phyloP scores from a whole-genome alignment of 164 flowering plant species.

The Dillenia turbinata region DNA sequence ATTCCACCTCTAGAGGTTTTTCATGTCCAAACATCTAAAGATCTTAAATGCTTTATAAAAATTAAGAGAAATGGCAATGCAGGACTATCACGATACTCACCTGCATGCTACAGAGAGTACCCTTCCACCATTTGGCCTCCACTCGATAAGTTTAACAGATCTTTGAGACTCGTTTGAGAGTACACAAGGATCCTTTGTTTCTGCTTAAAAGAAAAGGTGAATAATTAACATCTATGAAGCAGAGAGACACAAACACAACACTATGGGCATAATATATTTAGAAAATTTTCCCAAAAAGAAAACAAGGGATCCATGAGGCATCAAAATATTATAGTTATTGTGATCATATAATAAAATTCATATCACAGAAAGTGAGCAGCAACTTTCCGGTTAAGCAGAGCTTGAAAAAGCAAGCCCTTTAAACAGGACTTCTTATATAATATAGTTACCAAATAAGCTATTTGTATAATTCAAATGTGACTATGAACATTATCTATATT shows the following conservation, averaged over 20 bases:
- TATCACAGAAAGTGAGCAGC: too few relatives aligned
- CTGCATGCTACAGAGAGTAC: constrained; percentile 92
- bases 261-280: neutral
- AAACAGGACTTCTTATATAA: too few relatives aligned
- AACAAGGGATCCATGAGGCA: neutral
- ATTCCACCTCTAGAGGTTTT: constrained; percentile 71
- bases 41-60: too few relatives aligned
- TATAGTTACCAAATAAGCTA: too few relatives aligned
- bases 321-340: too few relatives aligned
- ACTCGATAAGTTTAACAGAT: constrained; percentile 63
- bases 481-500: too few relatives aligned
- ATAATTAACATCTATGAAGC: neutral
- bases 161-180: constrained; percentile 70
- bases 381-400: too few relatives aligned
- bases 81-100: constrained; percentile 36
- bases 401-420: too few relatives aligned
- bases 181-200: constrained; percentile 63
- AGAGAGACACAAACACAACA: neutral
- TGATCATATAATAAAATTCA: too few relatives aligned
- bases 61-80: neutral
- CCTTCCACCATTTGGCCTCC: constrained; percentile 98
- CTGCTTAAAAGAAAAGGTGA: constrained; percentile 20
- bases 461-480: too few relatives aligned
- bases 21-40: too few relatives aligned
- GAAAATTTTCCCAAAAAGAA: neutral